Evolutionary conservation across 2,329 filamentous ascomycete species (phyloP), one percentile per base, ranked within the genome.

Genomic region (Nigrograna mackinnonii): DNA sequence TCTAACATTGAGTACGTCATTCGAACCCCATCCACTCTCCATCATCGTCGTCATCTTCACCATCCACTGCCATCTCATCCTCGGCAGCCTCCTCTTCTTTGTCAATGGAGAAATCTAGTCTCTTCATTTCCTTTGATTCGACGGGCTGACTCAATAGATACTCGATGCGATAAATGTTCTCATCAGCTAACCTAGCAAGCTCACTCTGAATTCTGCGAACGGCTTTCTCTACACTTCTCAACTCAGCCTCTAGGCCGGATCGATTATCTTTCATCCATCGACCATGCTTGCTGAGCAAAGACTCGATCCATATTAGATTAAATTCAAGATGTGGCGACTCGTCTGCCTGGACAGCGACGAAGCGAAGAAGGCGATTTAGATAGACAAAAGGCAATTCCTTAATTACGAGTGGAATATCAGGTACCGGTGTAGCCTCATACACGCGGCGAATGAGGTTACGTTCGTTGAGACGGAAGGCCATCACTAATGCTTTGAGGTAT

Each of bases 401-500:
- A 18, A 95, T 88, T 1, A 95, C 84, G 6, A 95, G 81, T 1
- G 80, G 63, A 35, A 97, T 87, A 52, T 92, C 86, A 2, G 76
- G 69, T 31, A 86, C 77, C 1, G 94, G 91, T 18, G 92, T 86
- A 2, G 83, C 80, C 69, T 95, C 86, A 72, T 96, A 97, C 14
- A 96, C 89, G 40, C 84, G 84, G 56, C 87, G 87, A 48, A 96
- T 83, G 35, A 99, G 78, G 17, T 84, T 82, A 4, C 84, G 79
- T 67, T 95, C 89, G 71, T 96, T 96, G 44, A 99, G 84, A 5
- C 95, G 87, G 78, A 99, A 99, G 1, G 91, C 87, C 94, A 99
- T 99, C 50, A 96, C 85, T 5, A 99, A 76, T 1, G 94, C 92
- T 71, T 94, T 95, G 50, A 97, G 80, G 68, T 89, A 95, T 62